These are phyloP conservation scores for Blastobotrys chiropterorum DNA, from an alignment of 805 yeast species.

Conservation along the genomic window DNA sequence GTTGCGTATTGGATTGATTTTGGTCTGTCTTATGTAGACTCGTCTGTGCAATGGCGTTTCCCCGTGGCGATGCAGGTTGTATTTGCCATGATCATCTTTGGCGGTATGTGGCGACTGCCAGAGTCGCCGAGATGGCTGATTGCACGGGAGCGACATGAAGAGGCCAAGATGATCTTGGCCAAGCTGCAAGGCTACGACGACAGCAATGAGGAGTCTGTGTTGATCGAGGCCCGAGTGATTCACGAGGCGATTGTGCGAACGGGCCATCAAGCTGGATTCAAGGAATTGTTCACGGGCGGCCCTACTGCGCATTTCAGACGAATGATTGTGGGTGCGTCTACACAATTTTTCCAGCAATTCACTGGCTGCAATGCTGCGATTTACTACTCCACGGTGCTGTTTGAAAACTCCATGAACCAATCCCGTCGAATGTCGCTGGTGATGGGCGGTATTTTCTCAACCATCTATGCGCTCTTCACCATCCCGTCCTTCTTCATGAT, in stretches of 20 bases:
- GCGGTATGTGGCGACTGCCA: conserved; percentile 61
- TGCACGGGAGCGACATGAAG: conserved; percentile 50
- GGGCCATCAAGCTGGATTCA: conserved; percentile 17
- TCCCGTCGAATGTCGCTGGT: conserved; percentile 14
- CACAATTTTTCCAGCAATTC: conserved; percentile 40
- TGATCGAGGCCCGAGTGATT: conserved; percentile 16
- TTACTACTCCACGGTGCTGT: conserved; percentile 21
- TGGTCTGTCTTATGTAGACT: conserved; percentile 54
- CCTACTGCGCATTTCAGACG: conserved; percentile 57
- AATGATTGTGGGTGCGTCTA: conserved; percentile 55
- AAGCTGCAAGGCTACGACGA: conserved; percentile 30
- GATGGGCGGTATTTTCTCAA: conserved; percentile 22
- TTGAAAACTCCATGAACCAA: conserved; percentile 16
- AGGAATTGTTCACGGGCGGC: conserved; percentile 32
- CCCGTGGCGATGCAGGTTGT: conserved; percentile 67
- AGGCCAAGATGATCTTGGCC: conserved; percentile 43
- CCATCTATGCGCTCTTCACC: conserved; percentile 20
- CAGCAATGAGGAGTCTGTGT: conserved; percentile 9
- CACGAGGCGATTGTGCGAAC: conserved; percentile 13
- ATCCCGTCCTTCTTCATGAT: conserved; percentile 34
- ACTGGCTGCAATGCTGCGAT: conserved; percentile 29
- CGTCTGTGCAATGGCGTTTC: conserved; percentile 60
- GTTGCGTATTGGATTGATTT: conserved; percentile 52
- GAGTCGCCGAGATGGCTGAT: conserved; percentile 86
- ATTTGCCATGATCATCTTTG: conserved; percentile 51